These are phyloP conservation scores for Plasmodium adleri DNA, from an alignment of 169 alveolate genomes.

Conservation along the genomic window DNA sequence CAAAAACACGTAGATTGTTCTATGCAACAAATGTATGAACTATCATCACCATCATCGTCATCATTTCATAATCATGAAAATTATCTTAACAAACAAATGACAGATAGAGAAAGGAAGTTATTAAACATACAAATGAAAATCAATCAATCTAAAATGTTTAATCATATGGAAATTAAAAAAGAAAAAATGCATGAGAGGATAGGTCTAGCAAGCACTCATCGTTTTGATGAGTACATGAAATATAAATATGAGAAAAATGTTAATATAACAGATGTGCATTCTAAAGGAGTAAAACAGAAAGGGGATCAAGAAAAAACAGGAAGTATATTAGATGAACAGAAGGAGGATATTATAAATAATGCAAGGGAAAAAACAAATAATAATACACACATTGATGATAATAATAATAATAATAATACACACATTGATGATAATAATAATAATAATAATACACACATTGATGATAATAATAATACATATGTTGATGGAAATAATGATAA, in stretches of 20 bases:
- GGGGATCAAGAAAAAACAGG: not conserved
- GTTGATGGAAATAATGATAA: not conserved
- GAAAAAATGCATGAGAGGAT: slow-evolving; percentile 12
- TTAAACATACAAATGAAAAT: slow-evolving; percentile 40
- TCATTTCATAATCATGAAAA: too few species aligned
- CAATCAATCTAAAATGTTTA: slow-evolving; percentile 47
- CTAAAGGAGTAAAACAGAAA: not conserved
- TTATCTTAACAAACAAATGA: slow-evolving; percentile 18
- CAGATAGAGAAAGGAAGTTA: slow-evolving; percentile 35
- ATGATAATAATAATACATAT: not conserved
- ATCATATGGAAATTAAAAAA: slow-evolving; percentile 26
- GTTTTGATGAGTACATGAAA: slow-evolving; percentile 20
- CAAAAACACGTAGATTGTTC: too few species aligned
- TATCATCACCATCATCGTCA: too few species aligned
- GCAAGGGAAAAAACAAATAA: not conserved
- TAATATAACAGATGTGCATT: not conserved
- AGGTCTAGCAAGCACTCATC: slow-evolving; percentile 13
- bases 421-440: not conserved
- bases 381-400: not conserved
- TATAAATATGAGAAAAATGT: slow-evolving; percentile 38
- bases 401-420: not conserved
- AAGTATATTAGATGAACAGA: not conserved
- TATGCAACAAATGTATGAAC: too few species aligned
- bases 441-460: not conserved
- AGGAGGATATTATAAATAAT: not conserved